Conservation (phyloP, 169 alveolate genomes). For the Plasmodium reichenowi region DNA sequence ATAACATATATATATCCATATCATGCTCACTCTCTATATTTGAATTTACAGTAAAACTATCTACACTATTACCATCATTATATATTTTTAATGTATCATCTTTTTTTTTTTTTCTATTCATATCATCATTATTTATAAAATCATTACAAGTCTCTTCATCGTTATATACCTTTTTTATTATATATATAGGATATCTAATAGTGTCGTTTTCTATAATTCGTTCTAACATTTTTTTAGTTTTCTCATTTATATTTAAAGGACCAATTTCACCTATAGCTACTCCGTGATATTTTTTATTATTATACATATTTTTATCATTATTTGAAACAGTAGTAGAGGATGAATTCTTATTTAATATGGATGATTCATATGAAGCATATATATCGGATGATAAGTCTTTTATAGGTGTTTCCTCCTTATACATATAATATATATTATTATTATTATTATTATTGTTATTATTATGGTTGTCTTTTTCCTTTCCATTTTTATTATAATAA, state of each 20-base stretch:
- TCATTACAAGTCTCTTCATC: neutral
- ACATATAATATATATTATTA: too few species aligned
- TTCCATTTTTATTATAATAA: neutral
- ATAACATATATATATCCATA: constrained; percentile 21
- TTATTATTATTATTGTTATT: neutral
- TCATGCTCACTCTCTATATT: constrained; percentile 41
- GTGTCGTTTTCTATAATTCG: constrained; percentile 33
- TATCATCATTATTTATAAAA: too few species aligned
- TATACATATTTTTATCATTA: neutral
- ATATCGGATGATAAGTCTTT: too few species aligned
- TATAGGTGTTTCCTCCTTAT: too few species aligned
- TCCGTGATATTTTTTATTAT: constrained; percentile 16
- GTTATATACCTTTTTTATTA: neutral
- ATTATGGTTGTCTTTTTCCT: neutral
- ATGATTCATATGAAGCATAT: constrained; percentile 7
- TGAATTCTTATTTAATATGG: constrained; percentile 8
- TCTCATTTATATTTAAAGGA: constrained; percentile 32
- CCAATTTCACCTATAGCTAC: constrained; percentile 71
- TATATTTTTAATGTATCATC: neutral
- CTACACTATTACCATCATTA: constrained; percentile 19
- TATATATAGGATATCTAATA: constrained; percentile 47
- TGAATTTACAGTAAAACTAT: constrained; percentile 5
- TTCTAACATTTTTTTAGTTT: constrained; percentile 43
- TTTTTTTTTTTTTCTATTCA: constrained; percentile 4
- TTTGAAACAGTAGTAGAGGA: neutral